Evolutionary conservation across 768 basidiomycete genomes (phyloP), one percentile per base, ranked within the genome.

Genomic region (Leccinum barrowsii): DNA sequence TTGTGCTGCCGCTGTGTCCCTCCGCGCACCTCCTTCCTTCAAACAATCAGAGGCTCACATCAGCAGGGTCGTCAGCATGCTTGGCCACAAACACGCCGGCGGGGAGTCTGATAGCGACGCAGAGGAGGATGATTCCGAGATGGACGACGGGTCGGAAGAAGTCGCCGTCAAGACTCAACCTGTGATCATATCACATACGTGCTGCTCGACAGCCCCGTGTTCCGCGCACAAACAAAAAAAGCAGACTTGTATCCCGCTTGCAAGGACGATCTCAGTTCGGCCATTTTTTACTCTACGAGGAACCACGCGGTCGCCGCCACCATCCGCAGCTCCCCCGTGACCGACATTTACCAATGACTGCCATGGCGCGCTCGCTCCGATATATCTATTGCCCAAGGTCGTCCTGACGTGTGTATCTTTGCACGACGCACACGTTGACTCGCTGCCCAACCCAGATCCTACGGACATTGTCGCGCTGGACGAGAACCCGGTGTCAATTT

Each of bases 231-330:
- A 26, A 95, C 94, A 17, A 97, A 95, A 74, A 22, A 22, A 22
- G 80, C 94, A 0, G 94, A 96, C 67, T 94, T 94, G 3, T 97
- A 97, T 72, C 94, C 94, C 30, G 89, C 92, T 67, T 91, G 94
- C 66, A 97, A 96, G 94, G 94, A 96, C 69, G 94, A 97, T 72
- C 80, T 97, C 62, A 90, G 89, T 64, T 96, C 94, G 8, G 94
- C 94, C 47, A 96, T 96, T 69, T 97, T 96, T 80, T 96, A 97
- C 73, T 96, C 94, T 52, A 94, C 94, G n/a, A 96, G 94, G 94
- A 97, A 97, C 68, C 94, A 97, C 74, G 92, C 94, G 47, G 93
- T 97, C 63, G 93, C 94, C 15, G 87, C 92, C 49, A 91, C 93
- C 34, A 89, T 97, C 62, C 87, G 92, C 62, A 85, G 93, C 55